A percentile compares a stretch with the other conserved stretches of the same genome.
These are phyloP conservation scores for Urtica urens DNA, from an alignment of 306 rosid species.

Conservation along the genomic window DNA sequence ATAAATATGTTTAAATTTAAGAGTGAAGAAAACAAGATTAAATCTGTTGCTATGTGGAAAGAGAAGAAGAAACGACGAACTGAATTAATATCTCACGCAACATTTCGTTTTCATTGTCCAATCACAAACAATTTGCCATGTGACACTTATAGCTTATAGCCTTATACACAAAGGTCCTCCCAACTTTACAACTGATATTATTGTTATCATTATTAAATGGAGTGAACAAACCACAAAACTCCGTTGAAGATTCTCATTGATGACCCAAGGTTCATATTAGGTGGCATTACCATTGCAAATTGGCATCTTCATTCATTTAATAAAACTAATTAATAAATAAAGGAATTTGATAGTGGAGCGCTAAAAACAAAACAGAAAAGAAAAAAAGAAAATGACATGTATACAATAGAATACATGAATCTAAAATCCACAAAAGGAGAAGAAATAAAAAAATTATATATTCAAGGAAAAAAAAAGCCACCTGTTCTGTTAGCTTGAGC, in stretches of 20 bases:
- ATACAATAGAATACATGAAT: slow-evolving; percentile 52
- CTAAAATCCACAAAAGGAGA: slow-evolving; percentile 21
- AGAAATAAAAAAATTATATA: slow-evolving; percentile 15
- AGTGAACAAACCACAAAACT: background rate
- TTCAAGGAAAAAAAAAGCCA: slow-evolving; percentile 13
- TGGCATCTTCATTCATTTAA: background rate
- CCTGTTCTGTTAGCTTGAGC: slow-evolving; percentile 15
- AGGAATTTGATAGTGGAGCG: slow-evolving; percentile 22
- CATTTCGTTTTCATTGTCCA: too few species aligned
- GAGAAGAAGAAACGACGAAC: too few species aligned
- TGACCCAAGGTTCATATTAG: slow-evolving; percentile 12
- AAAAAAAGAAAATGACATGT: slow-evolving; percentile 35
- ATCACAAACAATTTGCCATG: background rate
- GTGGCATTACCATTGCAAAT: slow-evolving; percentile 30
- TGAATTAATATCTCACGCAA: too few species aligned
- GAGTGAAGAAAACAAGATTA: too few species aligned
- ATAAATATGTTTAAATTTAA: too few species aligned
- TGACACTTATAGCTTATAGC: background rate
- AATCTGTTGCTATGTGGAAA: too few species aligned
- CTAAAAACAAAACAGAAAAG: too few species aligned
- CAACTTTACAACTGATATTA: background rate
- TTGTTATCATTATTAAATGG: background rate
- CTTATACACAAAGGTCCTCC: too few species aligned
- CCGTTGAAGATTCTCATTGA: slow-evolving; percentile 2
- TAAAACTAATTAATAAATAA: background rate